Evolutionary conservation across 169 alveolate genomes (phyloP).

Genomic region (Eimeria necatrix): DNA sequence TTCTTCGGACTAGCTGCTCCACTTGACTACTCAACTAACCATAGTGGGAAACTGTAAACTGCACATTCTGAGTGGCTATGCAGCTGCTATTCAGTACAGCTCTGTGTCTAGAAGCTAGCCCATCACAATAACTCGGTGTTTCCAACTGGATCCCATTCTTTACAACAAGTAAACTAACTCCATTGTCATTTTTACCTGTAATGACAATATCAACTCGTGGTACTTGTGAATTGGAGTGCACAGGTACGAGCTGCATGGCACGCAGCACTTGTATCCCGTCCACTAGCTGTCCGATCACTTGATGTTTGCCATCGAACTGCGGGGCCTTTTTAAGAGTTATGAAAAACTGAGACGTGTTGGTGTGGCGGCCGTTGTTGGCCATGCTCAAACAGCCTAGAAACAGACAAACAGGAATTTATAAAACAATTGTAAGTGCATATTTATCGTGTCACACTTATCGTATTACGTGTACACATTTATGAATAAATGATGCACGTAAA

Average conservation of each 20-base stretch:
- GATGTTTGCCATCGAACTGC: conserved; percentile 91
- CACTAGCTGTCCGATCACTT: conserved; percentile 94
- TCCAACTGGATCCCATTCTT: too few species aligned
- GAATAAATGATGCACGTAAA: not conserved
- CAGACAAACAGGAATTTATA: conserved; percentile 41
- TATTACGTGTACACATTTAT: not conserved
- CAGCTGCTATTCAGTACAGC: too few species aligned
- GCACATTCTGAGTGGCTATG: too few species aligned
- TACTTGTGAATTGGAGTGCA: conserved; percentile 85
- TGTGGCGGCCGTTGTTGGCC: conserved; percentile 92
- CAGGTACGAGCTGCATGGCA: conserved; percentile 92
- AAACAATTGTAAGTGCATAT: not conserved
- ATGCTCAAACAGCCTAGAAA: conserved; percentile 88
- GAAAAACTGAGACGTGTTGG: conserved; percentile 92
- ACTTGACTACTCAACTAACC: too few species aligned
- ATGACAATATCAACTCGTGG: conserved; percentile 92
- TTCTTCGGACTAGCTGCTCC: too few species aligned
- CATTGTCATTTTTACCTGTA: conserved; percentile 86
- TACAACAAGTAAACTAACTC: not conserved
- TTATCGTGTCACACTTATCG: too few species aligned
- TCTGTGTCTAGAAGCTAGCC: too few species aligned
- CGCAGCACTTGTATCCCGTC: conserved; percentile 95
- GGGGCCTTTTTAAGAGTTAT: conserved; percentile 92
- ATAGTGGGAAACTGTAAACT: too few species aligned
- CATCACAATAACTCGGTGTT: too few species aligned